These are phyloP conservation scores for Phytophthora macrochlamydospora DNA, from an alignment of 352 stramenopile species.

Conservation along the genomic window DNA sequence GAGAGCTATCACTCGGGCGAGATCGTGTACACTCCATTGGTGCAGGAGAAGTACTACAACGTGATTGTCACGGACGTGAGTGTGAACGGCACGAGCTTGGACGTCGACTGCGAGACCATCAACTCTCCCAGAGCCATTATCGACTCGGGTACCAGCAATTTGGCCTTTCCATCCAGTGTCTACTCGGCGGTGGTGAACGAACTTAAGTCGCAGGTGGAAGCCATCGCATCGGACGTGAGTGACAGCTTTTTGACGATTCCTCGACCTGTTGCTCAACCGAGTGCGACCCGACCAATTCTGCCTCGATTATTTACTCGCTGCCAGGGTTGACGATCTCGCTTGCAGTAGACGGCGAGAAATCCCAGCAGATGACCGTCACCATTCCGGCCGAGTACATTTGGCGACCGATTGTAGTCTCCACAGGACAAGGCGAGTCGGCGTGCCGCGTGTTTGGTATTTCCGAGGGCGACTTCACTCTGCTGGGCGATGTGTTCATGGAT, in stretches of 20 bases:
- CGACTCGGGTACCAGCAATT: conserved; percentile 81
- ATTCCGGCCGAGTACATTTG: conserved; percentile 86
- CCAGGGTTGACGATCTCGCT: conserved; percentile 69
- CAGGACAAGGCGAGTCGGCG: conserved; percentile 37
- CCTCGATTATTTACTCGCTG: conserved; percentile 66
- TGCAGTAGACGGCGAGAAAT: conserved; percentile 47
- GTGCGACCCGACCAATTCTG: conserved; percentile 69
- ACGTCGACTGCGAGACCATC: conserved; percentile 61
- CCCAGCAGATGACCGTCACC: conserved; percentile 71
- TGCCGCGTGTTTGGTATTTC: conserved; percentile 87
- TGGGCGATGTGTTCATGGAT: conserved; percentile 89
- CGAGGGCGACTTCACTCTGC: conserved; percentile 72
- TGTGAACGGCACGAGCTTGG: conserved; percentile 50
- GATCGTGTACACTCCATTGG: conserved; percentile 74
- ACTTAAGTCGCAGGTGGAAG: conserved; percentile 58
- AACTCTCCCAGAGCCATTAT: conserved; percentile 79
- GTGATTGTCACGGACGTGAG: conserved; percentile 76
- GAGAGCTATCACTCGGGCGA: conserved; percentile 64
- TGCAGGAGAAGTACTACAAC: conserved; percentile 82
- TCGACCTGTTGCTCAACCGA: conserved; percentile 67
- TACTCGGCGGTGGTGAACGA: conserved; percentile 64
- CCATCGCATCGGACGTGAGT: conserved; percentile 41
- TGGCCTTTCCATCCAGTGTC: conserved; percentile 72
- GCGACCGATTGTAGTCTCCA: conserved; percentile 69
- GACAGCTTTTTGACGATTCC: conserved; percentile 72